Conservation (phyloP, 176 grass and related monocot species). For the Dendrocalamus sinicus region DNA sequence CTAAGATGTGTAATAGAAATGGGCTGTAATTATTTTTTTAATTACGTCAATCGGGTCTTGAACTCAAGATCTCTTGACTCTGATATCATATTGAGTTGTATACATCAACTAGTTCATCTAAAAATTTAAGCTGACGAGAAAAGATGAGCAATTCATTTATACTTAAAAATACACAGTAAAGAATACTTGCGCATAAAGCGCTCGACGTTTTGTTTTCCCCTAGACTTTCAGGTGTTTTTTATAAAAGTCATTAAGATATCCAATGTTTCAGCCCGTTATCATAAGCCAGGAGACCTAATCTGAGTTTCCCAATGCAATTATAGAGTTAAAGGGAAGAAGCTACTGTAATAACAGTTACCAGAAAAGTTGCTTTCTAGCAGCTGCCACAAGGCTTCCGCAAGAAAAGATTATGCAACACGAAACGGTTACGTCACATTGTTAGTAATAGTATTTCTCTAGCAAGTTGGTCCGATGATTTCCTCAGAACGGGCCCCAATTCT, state of each 20-base stretch:
- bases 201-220: neutral
- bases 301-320: neutral
- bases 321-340: neutral
- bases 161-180: too few species aligned
- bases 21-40: too few species aligned
- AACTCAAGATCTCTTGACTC: fast-evolving
- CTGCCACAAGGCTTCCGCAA: neutral
- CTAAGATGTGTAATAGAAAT: too few species aligned
- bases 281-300: neutral
- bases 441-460: neutral
- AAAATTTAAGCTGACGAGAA: too few species aligned
- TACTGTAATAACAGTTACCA: neutral
- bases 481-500: neutral
- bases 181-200: neutral
- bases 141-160: too few species aligned
- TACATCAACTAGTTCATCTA: fast-evolving
- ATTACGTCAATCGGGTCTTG: too few species aligned
- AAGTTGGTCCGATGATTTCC: neutral
- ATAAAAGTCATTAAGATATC: neutral
- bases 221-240: neutral
- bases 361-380: neutral
- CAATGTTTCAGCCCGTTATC: neutral
- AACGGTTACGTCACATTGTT: neutral
- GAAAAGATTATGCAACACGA: neutral
- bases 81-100: too few species aligned